Evolutionary conservation across 2,329 filamentous ascomycete genomes (phyloP).

Genomic region (Apiospora marii): DNA sequence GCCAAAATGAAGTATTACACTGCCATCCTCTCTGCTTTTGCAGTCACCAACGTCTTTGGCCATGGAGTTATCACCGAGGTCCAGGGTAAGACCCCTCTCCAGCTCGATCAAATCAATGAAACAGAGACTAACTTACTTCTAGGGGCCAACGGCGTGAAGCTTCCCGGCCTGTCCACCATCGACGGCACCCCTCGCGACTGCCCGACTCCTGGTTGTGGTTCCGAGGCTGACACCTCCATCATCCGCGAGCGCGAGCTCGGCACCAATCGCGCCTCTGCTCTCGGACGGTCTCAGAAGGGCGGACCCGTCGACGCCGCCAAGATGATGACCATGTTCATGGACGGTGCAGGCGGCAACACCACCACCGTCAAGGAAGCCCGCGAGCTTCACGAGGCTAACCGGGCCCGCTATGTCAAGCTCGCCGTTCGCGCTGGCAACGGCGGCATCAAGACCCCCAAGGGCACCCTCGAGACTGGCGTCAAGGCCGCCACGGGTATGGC

Average conservation of each 20-base stretch:
- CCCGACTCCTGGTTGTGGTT: slow-evolving; percentile 63
- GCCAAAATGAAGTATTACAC: slow-evolving; percentile 30
- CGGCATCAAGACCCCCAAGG: slow-evolving; percentile 43
- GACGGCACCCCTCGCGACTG: slow-evolving; percentile 73
- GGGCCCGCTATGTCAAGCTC: slow-evolving; percentile 38
- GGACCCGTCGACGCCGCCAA: slow-evolving; percentile 62
- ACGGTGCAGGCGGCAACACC: slow-evolving; percentile 43
- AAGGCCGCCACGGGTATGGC: slow-evolving; percentile 58
- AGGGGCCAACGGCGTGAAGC: slow-evolving; percentile 31
- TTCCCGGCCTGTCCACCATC: slow-evolving; percentile 48
- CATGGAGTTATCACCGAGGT: slow-evolving; percentile 32
- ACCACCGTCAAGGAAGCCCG: slow-evolving; percentile 35
- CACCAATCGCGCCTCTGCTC: slow-evolving; percentile 58
- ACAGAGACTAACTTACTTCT: background rate
- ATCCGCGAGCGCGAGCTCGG: slow-evolving; percentile 66
- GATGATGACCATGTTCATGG: slow-evolving; percentile 67
- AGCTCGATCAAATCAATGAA: background rate
- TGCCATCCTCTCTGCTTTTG: slow-evolving; percentile 29
- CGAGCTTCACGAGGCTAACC: slow-evolving; percentile 28
- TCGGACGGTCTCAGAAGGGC: slow-evolving; percentile 66
- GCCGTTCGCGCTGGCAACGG: slow-evolving; percentile 35
- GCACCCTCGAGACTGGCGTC: slow-evolving; percentile 43
- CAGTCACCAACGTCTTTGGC: slow-evolving; percentile 28
- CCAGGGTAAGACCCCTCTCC: slow-evolving; percentile 20
- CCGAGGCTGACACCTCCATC: slow-evolving; percentile 72